Percentiles rank a stretch among this genome's conserved stretches.
phyloP scores from a whole-genome alignment of 1,139 yeast species.

The Yamadazyma pseudoaaseri region DNA sequence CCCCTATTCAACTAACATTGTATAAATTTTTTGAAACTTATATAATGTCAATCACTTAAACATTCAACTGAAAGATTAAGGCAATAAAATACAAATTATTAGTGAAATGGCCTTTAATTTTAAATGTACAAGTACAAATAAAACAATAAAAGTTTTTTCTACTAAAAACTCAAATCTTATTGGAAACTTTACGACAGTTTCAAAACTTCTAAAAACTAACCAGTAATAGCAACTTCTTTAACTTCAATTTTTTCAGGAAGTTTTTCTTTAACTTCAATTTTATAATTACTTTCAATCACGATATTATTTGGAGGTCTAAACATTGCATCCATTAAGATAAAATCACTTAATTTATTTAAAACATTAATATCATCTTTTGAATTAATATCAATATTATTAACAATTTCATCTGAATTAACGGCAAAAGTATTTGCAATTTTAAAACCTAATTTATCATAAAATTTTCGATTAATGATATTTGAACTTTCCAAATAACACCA shows the following conservation, averaged over 20 bases:
- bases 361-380: slow-evolving; percentile 11
- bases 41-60: slow-evolving; percentile 19
- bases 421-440: slow-evolving; percentile 43
- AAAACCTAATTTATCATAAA: slow-evolving; percentile 50
- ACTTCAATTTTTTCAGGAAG: not conserved
- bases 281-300: slow-evolving; percentile 13
- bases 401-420: slow-evolving; percentile 28
- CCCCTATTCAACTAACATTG: slow-evolving; percentile 20
- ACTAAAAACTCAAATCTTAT: slow-evolving; percentile 2
- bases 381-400: slow-evolving; percentile 16
- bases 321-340: slow-evolving; percentile 19
- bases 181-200: slow-evolving; percentile 2
- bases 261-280: slow-evolving; percentile 7
- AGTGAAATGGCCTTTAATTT: slow-evolving; percentile 3
- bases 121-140: not conserved
- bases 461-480: slow-evolving; percentile 48
- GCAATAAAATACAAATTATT: slow-evolving; percentile 9
- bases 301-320: slow-evolving; percentile 17
- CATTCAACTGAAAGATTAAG: slow-evolving; percentile 17
- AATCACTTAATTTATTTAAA: slow-evolving; percentile 13
- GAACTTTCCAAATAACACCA: slow-evolving; percentile 49
- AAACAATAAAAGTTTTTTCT: not conserved
- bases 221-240: slow-evolving; percentile 1
- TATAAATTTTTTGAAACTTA: slow-evolving; percentile 10
- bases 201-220: not conserved